These are phyloP conservation scores for Vigna mungo DNA, from an alignment of 306 rosid genomes.

Conservation along the genomic window DNA sequence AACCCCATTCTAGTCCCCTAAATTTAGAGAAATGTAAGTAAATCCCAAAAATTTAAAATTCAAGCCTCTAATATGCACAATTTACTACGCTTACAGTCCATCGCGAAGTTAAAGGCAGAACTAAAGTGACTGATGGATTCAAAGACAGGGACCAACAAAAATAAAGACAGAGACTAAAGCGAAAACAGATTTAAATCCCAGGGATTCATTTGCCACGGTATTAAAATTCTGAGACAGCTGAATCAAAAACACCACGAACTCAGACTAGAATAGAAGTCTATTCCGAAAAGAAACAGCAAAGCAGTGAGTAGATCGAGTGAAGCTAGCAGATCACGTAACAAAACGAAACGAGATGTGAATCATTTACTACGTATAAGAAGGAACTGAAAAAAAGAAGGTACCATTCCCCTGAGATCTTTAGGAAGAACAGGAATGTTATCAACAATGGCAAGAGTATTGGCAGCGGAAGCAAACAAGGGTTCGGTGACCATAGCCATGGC, in stretches of 20 bases:
- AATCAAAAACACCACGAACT: neutral
- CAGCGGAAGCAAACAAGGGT: conserved; percentile 91
- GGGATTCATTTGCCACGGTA: neutral
- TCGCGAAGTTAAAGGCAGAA: neutral
- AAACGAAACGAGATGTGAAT: neutral
- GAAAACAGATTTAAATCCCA: neutral
- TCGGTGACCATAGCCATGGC: conserved; percentile 99
- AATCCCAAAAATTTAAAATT: neutral
- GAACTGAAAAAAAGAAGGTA: conserved; percentile 9
- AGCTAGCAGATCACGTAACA: conserved; percentile 1
- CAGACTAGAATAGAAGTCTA: neutral
- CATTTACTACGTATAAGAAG: neutral
- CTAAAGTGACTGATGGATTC: no score
- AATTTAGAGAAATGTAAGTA: neutral
- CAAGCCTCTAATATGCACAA: neutral
- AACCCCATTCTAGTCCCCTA: neutral
- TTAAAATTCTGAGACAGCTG: neutral
- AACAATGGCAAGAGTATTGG: conserved; percentile 79
- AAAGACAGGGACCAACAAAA: no score
- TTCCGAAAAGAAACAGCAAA: neutral
- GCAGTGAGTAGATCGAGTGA: conserved; percentile 10
- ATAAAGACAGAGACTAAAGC: neutral
- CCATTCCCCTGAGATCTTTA: conserved; percentile 91
- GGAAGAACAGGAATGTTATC: conserved; percentile 76
- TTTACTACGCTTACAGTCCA: neutral